Evolutionary conservation across 495 filamentous ascomycete genomes (phyloP), one percentile per base, ranked within the genome.

Genomic region (Hyphodiscus hymeniophilus): DNA sequence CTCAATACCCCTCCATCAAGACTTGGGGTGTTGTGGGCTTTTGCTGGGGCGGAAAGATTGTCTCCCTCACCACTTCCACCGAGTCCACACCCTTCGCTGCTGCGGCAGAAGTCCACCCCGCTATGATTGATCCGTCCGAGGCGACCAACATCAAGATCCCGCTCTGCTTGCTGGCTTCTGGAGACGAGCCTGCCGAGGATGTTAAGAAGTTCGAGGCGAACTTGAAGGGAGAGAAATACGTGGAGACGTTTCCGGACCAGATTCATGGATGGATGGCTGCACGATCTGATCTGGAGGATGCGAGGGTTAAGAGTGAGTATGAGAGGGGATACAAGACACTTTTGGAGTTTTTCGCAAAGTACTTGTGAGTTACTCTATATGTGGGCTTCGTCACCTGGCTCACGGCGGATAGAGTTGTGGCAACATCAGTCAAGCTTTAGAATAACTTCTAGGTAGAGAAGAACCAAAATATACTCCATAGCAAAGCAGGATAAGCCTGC

Each of bases 251-350:
- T 58, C 50, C 64, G 8, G 81, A 85, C 52, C 87, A 94, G 74
- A 76, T 94, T 39, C 89, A 95, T 66, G 89, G 89, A 23, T 95
- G 81, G 78, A 94, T 95, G 89, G 87, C 85, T 16, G 89, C 89
- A 4, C 70, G 85, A 20, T 71, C 67, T 17, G 73, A 92, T 60
- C 60, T 94, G 31, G 75, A 80, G 47, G 67, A 94, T 55, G 66
- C 66, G 5, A 72, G 74, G 48, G 82, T 87, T 34, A 79, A 73
- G 62, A 73, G 70, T 59, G 87, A 90, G 69, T 95, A 94, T 63
- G 76, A 80, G 66, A 68, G 84, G 12, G 89, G 86, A 0, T 95
- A 94, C 60, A 73, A 80, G 72, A 75, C 74, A 11, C 67, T 87
- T 46, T 58, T 94, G 38, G 75, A 80, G 38, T 94, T 89, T 63